Percentiles rank a stretch among this genome's conserved stretches.
Conservation (phyloP, 2,329 filamentous ascomycete genomes). For the Tolypocladium paradoxum region DNA sequence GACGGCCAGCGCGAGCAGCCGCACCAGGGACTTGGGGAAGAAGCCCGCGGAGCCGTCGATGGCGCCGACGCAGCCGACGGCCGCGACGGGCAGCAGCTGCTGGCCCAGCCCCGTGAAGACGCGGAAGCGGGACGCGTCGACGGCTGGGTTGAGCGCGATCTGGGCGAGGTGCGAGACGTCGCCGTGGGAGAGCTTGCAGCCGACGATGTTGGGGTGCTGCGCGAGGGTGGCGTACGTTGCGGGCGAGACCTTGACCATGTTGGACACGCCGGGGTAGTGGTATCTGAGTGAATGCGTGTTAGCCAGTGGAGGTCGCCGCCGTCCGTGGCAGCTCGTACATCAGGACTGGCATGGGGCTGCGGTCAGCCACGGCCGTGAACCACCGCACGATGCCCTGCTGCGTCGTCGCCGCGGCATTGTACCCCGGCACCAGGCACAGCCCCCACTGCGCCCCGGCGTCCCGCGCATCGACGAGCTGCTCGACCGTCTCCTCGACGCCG, state of each 20-base stretch:
- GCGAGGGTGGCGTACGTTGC: constrained; percentile 46
- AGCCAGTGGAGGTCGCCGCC: background rate
- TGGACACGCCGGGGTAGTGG: constrained; percentile 57
- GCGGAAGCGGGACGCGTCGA: constrained; percentile 47
- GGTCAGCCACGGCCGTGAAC: constrained; percentile 48
- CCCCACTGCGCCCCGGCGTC: constrained; percentile 50
- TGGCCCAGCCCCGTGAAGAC: constrained; percentile 56
- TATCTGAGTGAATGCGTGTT: constrained; percentile 28
- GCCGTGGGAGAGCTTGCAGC: constrained; percentile 59
- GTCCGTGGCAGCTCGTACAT: constrained; percentile 29
- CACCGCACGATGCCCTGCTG: constrained; percentile 46
- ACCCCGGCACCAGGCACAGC: constrained; percentile 47
- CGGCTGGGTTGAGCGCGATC: constrained; percentile 46
- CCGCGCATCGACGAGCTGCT: constrained; percentile 43
- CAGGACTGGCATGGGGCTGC: constrained; percentile 45
- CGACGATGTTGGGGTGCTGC: constrained; percentile 55
- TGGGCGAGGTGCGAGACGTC: constrained; percentile 54
- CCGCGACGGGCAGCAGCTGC: constrained; percentile 49
- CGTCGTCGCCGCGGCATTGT: constrained; percentile 43
- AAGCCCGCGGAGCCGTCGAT: constrained; percentile 53
- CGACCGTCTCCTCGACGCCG: constrained; percentile 49
- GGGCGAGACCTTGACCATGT: constrained; percentile 49
- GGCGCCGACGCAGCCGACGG: constrained; percentile 47
- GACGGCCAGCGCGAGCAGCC: constrained; percentile 38
- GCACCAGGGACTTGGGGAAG: constrained; percentile 51